A percentile compares a stretch with the other conserved stretches of the same genome.
These are phyloP conservation scores for Coniochaeta sp. DNA, from an alignment of 2,329 filamentous ascomycete species.

Conservation along the genomic window DNA sequence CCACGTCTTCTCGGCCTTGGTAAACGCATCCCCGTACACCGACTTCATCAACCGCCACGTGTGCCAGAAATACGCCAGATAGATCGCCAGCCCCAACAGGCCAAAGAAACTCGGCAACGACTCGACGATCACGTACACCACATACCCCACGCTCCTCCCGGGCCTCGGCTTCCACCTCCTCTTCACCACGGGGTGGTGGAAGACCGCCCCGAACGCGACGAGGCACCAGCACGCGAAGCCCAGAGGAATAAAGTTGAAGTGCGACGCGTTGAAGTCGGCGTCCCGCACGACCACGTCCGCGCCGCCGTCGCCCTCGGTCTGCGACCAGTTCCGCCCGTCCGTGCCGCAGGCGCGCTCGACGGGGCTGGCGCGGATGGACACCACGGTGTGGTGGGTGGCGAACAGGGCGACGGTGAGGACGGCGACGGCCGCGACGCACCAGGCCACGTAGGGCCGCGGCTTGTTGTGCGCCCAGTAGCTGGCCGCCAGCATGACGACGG, in stretches of 20 bases:
- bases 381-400: slow-evolving; percentile 7
- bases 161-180: not conserved
- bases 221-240: slow-evolving; percentile 8
- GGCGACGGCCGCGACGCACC: not conserved
- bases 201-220: slow-evolving; percentile 5
- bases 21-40: slow-evolving; percentile 8
- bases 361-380: slow-evolving; percentile 5
- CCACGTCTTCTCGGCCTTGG: slow-evolving; percentile 7
- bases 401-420: slow-evolving; percentile 8
- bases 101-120: slow-evolving; percentile 7
- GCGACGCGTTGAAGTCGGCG: slow-evolving; percentile 4
- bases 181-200: slow-evolving; percentile 7
- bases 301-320: not conserved
- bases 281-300: not conserved
- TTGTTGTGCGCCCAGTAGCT: slow-evolving; percentile 10
- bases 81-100: slow-evolving; percentile 5
- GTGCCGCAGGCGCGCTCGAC: slow-evolving; percentile 8
- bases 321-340: slow-evolving; percentile 1
- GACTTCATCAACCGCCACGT: slow-evolving; percentile 12
- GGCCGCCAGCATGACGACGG: slow-evolving; percentile 10
- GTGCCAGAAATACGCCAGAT: slow-evolving; percentile 8
- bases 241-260: slow-evolving; percentile 7
- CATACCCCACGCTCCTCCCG: slow-evolving; percentile 3
- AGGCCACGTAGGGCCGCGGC: slow-evolving; percentile 7
- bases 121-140: slow-evolving; percentile 1